Evolutionary conservation across 129 eudicot genomes (phyloP), one percentile per base, ranked within the genome.

Genomic region (Chrysanthemum makinoi): DNA sequence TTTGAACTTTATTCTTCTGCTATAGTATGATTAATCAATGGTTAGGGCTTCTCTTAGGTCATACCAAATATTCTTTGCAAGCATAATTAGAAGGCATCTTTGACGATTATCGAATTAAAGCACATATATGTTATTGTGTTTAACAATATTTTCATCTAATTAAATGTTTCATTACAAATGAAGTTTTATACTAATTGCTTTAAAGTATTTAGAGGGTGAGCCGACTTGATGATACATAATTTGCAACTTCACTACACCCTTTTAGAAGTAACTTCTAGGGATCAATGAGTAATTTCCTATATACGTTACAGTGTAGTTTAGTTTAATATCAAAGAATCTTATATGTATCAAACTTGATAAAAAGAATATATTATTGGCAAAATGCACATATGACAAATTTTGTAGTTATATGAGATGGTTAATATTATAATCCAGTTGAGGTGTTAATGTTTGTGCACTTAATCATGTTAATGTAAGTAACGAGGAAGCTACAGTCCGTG

Each of bases 401-500:
- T 16, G 68, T 64, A 2, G 43, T 39, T 43, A 16, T 64, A 43
- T 18, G 24, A 43, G 20, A 22, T 19, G 4, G 24, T 66, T 69
- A 10, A 16, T 53, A 52, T 68, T 26, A 60, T 19, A 57, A 9
- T 61, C 65, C 2, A 59, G 10, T 11, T 48, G 46, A 50, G 53
- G 33, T 48, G 53, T 53, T n/a, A 28, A 69, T 33, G 52, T 60
- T 60, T 30, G 17, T 28, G 70, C 51, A 73, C 58, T 52, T 63
- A 74, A 74, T 74, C 54, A 63, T 74, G 48, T 14, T 35, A 10
- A 53, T 16, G 62, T 47, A 72, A 64, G 56, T 63, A 63, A 35
- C 54, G 56, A 74, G 78, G 78, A 74, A 74, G 28, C 46, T 74
- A 63, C 78, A 50, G 39, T 53, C 65, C 52, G 63, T 74, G 56